Base-by-base conservation (phyloP, 2,329 filamentous ascomycete genomes). In the Ceratocystis alfenasii region DNA sequence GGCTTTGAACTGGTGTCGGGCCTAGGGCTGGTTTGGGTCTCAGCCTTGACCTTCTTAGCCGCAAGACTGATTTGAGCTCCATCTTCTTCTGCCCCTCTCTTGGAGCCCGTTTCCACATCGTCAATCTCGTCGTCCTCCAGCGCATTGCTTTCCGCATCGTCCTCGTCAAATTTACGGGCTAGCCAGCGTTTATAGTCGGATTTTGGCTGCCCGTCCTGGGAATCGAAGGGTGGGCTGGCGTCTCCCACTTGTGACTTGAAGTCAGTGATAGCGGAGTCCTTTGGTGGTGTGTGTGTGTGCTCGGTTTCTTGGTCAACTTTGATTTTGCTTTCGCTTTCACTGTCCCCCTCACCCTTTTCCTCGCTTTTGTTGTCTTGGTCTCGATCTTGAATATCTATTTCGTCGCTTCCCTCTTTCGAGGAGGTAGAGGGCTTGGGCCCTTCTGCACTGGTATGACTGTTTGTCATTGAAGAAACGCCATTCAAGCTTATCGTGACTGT, bases 261-360 rank as follows among this genome's bases (percentile, higher is more conserved):
- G 73, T 99, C 94, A 70, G 89, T 86, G 67, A 15, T 41, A 41
- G 91, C 85, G 3, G 92, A 93, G 63, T 97, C 88, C 70, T 90
- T 82, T 36, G 90, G 85, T 0, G 94, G 94, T 0, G 93, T 93
- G 50, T 90, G 82, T 0, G 89, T 90, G 75, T 95, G 90, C 4
- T 91, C 89, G 64, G 85, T 80, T 67, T 89, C 87, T 15, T 41
- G 36, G 36, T 41, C 36, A 15, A 41, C 36, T 4, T 12, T 41
- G 10, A 12, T 41, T 41, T 41, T 41, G 36, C 36, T 41, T 41
- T 41, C 36, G 8, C 36, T 41, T 6, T 83, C 81, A 5, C 83
- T 80, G 17, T 72, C 72, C 17, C 72, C 70, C 45, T 71, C 69
- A 10, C 70, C 70, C 8, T 65, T 64, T 28, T 65, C 67, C 36